phyloP scores from a whole-genome alignment of 129 eudicot genomes.

The Artemisia argyi region DNA sequence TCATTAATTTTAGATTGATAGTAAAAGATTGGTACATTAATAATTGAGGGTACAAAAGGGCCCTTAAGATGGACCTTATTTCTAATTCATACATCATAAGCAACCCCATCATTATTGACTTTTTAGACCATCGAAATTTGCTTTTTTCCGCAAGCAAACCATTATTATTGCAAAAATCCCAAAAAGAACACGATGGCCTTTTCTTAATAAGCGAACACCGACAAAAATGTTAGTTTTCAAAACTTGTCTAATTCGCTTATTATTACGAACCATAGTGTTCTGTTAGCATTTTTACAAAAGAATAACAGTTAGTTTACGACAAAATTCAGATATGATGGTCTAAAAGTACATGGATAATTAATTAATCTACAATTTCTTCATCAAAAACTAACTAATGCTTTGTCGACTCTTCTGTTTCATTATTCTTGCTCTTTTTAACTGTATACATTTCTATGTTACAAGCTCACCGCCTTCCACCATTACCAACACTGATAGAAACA shows the following conservation, averaged over 20 bases:
- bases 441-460: conserved; percentile 27
- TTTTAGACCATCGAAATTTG: conserved; percentile 15
- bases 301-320: not conserved
- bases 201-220: not conserved
- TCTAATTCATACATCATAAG: conserved; percentile 51
- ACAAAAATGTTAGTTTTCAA: not conserved
- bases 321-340: conserved; percentile 19
- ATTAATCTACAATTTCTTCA: conserved; percentile 31
- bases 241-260: not conserved
- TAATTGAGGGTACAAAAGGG: conserved; percentile 29
- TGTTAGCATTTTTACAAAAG: conserved; percentile 5
- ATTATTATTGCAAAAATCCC: conserved; percentile 15
- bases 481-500: conserved; percentile 62
- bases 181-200: not conserved
- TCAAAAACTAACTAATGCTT: conserved; percentile 28
- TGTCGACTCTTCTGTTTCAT: not conserved
- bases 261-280: not conserved
- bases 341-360: conserved; percentile 11
- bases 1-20: not conserved
- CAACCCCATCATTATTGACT: conserved; percentile 36
- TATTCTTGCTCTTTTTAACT: conserved; percentile 24
- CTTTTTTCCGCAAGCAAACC: conserved; percentile 15
- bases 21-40: conserved; percentile 13
- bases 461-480: conserved; percentile 27
- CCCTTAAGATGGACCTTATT: conserved; percentile 54